Percentiles rank a stretch among this genome's conserved stretches.
These are phyloP conservation scores for Phytophthora sp. DNA, from an alignment of 352 stramenopile species.

Conservation along the genomic window DNA sequence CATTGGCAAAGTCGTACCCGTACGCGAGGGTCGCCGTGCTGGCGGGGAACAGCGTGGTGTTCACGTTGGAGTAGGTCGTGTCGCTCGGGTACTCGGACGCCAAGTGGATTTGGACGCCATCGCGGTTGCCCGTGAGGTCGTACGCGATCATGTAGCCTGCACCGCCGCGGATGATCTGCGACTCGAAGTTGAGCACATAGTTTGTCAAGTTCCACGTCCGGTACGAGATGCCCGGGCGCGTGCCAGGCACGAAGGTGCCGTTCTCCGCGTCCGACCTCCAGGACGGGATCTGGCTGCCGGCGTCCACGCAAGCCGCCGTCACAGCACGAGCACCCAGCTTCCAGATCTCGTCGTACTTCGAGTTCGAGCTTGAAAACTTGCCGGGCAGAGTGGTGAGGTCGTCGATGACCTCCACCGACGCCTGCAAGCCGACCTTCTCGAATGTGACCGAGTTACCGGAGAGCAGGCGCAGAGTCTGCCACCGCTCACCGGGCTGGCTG, in stretches of 20 bases:
- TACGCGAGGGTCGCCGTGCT: constrained; percentile 34
- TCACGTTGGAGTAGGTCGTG: constrained; percentile 34
- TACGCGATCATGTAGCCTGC: constrained; percentile 28
- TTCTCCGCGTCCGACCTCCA: constrained; percentile 36
- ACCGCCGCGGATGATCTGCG: constrained; percentile 33
- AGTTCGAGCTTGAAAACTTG: constrained; percentile 37
- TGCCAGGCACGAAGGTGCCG: constrained; percentile 35
- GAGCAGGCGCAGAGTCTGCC: constrained; percentile 33
- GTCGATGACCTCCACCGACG: constrained; percentile 34
- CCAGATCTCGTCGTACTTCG: constrained; percentile 45
- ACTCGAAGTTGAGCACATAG: constrained; percentile 38
- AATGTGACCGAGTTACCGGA: constrained; percentile 33
- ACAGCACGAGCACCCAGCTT: constrained; percentile 27
- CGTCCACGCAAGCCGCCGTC: constrained; percentile 35
- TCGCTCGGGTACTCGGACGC: constrained; percentile 36
- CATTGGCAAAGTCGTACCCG: constrained; percentile 37
- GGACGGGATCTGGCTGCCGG: constrained; percentile 27
- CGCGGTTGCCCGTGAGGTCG: constrained; percentile 36
- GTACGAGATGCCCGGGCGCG: constrained; percentile 34
- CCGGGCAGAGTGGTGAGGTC: constrained; percentile 26
- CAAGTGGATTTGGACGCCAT: constrained; percentile 41
- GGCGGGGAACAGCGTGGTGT: constrained; percentile 37
- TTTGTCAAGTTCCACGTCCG: constrained; percentile 36
- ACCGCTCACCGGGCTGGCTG: constrained; percentile 32
- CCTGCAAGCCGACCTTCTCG: constrained; percentile 28